Conservation (phyloP, 352 stramenopile genomes). For the Halophytophthora batemanensis region DNA sequence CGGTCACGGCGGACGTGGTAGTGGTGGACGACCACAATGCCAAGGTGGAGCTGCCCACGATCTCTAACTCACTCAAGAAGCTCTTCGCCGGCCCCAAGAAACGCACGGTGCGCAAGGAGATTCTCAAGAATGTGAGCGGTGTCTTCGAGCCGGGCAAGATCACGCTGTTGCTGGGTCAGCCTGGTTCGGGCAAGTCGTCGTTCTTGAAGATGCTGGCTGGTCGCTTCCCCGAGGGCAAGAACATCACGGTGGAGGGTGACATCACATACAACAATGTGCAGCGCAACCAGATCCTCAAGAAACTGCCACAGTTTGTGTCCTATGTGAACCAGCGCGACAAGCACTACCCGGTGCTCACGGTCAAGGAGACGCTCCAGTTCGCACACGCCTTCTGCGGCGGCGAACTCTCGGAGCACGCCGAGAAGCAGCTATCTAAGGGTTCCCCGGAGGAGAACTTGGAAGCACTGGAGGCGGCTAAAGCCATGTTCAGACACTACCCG, state of each 20-base stretch:
- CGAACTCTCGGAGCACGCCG: slow-evolving; percentile 10
- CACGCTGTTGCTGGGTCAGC: slow-evolving; percentile 18
- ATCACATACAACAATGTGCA: slow-evolving; percentile 31
- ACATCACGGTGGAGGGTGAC: slow-evolving; percentile 25
- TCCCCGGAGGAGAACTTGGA: slow-evolving; percentile 25
- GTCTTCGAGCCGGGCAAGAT: slow-evolving; percentile 21
- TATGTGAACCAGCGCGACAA: slow-evolving; percentile 41
- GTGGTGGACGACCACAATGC: slow-evolving; percentile 1
- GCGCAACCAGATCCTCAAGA: slow-evolving; percentile 21
- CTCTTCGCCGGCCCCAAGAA: slow-evolving; percentile 10
- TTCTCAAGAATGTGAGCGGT: slow-evolving; percentile 19
- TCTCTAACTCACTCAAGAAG: slow-evolving; percentile 18
- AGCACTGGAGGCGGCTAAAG: slow-evolving; percentile 14
- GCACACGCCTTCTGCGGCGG: slow-evolving; percentile 24
- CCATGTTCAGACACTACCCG: slow-evolving; percentile 28
- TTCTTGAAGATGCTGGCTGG: slow-evolving; percentile 20
- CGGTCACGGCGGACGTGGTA: slow-evolving; percentile 15
- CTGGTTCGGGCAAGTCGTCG: slow-evolving; percentile 15
- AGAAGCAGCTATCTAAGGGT: slow-evolving; percentile 21
- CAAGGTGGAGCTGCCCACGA: slow-evolving; percentile 20
- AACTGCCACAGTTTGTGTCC: slow-evolving; percentile 31
- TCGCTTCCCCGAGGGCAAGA: slow-evolving; percentile 25
- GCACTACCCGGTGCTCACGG: slow-evolving; percentile 41
- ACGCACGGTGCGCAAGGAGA: slow-evolving; percentile 8
- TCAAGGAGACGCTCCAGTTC: slow-evolving; percentile 42